Evolutionary conservation across 805 yeast species (phyloP).

Genomic region (Candida argentea): DNA sequence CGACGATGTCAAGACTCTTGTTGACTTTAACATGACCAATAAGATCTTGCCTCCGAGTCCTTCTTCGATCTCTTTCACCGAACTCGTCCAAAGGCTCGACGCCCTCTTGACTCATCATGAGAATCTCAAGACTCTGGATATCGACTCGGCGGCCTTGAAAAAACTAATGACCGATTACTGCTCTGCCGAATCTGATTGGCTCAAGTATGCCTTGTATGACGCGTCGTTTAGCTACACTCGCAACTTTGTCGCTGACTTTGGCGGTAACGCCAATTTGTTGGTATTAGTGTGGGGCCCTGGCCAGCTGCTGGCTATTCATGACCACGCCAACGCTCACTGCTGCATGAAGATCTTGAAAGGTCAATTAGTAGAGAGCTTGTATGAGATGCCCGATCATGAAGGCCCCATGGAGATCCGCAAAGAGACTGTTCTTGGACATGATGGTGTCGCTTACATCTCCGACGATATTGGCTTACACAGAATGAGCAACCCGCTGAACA

Average conservation of each 20-base stretch:
- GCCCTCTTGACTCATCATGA: conserved; percentile 18
- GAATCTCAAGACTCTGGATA: conserved; percentile 35
- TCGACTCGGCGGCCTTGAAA: conserved; percentile 40
- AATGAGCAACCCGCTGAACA: conserved; percentile 38
- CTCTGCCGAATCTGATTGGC: conserved; percentile 47
- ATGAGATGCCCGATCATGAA: conserved; percentile 35
- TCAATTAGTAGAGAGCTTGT: conserved; percentile 44
- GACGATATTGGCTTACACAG: conserved; percentile 60
- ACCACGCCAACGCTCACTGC: conserved; percentile 71
- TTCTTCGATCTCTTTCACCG: conserved; percentile 6
- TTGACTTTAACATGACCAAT: conserved; percentile 1
- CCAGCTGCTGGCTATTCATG: conserved; percentile 55
- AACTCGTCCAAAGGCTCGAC: conserved; percentile 19
- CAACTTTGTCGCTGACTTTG: conserved; percentile 68
- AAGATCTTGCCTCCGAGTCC: conserved; percentile 1
- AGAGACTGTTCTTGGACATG: conserved; percentile 19
- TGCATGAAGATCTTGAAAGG: conserved; percentile 63
- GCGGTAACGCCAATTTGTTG: conserved; percentile 58
- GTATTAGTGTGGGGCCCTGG: conserved; percentile 66
- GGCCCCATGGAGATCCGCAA: conserved; percentile 14
- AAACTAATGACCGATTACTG: conserved; percentile 37
- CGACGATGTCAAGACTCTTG: neutral
- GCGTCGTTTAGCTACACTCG: conserved; percentile 41
- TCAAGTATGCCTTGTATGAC: conserved; percentile 45
- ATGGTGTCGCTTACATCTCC: conserved; percentile 54